Evolutionary conservation across 2,329 filamentous ascomycete genomes (phyloP), one percentile per base, ranked within the genome.

Genomic region (Aureobasidium sp.): DNA sequence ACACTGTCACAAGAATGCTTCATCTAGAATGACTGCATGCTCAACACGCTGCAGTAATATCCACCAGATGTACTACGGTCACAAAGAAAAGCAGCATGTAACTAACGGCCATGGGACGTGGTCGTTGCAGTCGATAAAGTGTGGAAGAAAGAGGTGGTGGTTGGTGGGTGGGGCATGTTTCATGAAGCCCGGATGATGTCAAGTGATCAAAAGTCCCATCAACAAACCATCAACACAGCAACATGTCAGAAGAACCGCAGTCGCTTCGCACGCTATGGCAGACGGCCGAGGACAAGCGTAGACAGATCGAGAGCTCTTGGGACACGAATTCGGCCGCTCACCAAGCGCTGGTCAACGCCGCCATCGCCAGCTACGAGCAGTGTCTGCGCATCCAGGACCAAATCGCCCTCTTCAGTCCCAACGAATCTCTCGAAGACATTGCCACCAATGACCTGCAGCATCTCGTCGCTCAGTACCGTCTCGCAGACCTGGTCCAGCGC

Each of bases 361-460:
- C 89, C 44, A 84, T 96, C 67, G 75, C 82, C 65, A 82, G 85
- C 59, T 93, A 96, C 75, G 80, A 88, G 69, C 80, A 88, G 72
- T 92, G 89, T 73, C 79, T 88, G 63, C 78, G 83, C 63, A 83
- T 89, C 61, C 84, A 90, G 66, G 79, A 84, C 66, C 81, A 85
- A 63, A 79, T 94, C 29, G 87, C 89, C 0, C 79, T 99, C 59
- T 97, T 97, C 81, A 96, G 91, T 67, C 81, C 86, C 39, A 99
- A 99, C 75, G 94, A 99, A 74, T 82, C 84, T 0, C 75, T 93
- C 42, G 94, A 99, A 64, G 94, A 99, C 76, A 78, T 97, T 35
- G 80, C 89, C 15, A 95, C 93, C 1, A 81, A 82, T n/a, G 87
- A 96, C 70, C 77, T 99, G 35, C 90, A 91, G 76, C 96, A 93